Evolutionary conservation across 768 basidiomycete species (phyloP), one percentile per base, ranked within the genome.

Genomic region (Leccinum obscurum): DNA sequence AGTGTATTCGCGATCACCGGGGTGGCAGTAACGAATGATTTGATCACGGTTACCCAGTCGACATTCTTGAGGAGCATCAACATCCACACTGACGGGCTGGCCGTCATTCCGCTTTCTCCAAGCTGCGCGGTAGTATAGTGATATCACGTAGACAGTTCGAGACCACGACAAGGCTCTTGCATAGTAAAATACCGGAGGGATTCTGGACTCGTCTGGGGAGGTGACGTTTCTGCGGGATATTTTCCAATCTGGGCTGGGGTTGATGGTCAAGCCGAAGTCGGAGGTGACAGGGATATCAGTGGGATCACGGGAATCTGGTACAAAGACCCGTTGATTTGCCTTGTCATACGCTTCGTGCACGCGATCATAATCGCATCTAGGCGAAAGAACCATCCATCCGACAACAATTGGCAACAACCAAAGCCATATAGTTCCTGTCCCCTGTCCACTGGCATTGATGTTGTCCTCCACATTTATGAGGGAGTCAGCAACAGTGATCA

Each of bases 361-460:
- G 10, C 76, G 72, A 2, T 46, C 37, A 3, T 70, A 68, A 60
- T 79, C 76, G 54, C 76, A 77, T 57, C 79, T 75, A 0, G 79
- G 78, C 0, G 78, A 76, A 7, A 80, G 60, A 50, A 78, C 70
- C 8, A 80, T 62, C 76, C 79, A 81, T 6, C 78, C 76, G 5
- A 76, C 64, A 8, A 79, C 74, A 3, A 81, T 62, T 0, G 80
- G 73, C 8, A 81, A 39, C 26, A 81, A 69, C 78, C 79, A 82
- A 6, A 81, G 63, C 79, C 78, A 82, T 15, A 76, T 64, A 1
- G 76, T 74, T 6, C 76, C 78, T 8, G 77, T 75, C 20, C 72
- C 75, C 56, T 78, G 71, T 1, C 80, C 79, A 46, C 70, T 76
- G 1, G 71, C 66, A 24, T 74, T 66, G 6, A 79, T 64, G 14